These are phyloP conservation scores for Phaseolus lunatus DNA, from an alignment of 306 rosid species.

Conservation along the genomic window DNA sequence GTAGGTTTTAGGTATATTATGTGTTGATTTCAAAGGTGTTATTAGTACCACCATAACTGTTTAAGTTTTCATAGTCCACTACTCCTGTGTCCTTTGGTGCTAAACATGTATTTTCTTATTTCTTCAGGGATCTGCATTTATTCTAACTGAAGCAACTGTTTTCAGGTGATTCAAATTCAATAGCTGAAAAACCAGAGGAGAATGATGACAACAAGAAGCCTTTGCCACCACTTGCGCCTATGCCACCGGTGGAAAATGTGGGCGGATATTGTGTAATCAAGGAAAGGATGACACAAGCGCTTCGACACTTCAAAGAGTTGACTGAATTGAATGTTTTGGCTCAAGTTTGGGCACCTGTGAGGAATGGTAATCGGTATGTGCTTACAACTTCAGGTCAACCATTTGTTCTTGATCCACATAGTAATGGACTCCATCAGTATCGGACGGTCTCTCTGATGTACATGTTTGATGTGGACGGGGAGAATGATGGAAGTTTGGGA, in stretches of 20 bases:
- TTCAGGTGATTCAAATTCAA: conserved; percentile 63
- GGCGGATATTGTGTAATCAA: conserved; percentile 68
- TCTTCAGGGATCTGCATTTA: conserved; percentile 37
- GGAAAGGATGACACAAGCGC: conserved; percentile 92
- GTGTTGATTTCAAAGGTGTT: conserved; percentile 15
- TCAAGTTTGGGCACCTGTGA: conserved; percentile 96
- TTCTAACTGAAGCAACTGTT: conserved; percentile 48
- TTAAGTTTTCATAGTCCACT: conserved; percentile 31
- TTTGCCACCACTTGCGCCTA: conserved; percentile 53
- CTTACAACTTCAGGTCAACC: conserved; percentile 97
- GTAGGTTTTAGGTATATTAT: conserved; percentile 3
- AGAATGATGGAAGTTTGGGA: conserved; percentile 66
- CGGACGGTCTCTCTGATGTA: conserved; percentile 74
- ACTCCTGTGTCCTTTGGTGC: conserved; percentile 17
- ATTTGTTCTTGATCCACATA: conserved; percentile 75
- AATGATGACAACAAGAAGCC: conserved; percentile 46
- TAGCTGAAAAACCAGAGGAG: conserved; percentile 56
- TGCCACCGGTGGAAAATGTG: conserved; percentile 54
- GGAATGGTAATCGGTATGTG: conserved; percentile 57
- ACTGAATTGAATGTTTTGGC: conserved; percentile 83
- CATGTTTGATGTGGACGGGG: conserved; percentile 75
- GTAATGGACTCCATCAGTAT: conserved; percentile 81
- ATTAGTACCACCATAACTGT: not conserved
- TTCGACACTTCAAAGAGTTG: conserved; percentile 77
- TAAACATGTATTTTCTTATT: conserved; percentile 36